Percentiles rank a stretch among this genome's conserved stretches.
phyloP scores from a whole-genome alignment of 352 stramenopile species.

The Phytophthora sansomeana region DNA sequence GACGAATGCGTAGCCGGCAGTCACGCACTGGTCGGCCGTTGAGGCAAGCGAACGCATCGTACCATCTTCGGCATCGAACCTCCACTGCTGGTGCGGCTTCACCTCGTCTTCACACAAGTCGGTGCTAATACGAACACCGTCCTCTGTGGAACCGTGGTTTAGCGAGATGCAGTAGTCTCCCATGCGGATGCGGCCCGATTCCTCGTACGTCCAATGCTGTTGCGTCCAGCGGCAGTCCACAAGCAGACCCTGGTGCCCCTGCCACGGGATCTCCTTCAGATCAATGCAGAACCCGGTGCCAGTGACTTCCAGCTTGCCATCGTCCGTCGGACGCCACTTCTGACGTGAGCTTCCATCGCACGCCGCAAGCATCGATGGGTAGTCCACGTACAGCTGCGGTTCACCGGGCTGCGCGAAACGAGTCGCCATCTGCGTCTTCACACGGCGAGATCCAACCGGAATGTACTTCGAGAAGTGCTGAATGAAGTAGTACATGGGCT shows the following conservation, averaged over 20 bases:
- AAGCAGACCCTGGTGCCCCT: constrained; percentile 66
- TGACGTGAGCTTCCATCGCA: constrained; percentile 81
- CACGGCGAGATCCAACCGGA: constrained; percentile 72
- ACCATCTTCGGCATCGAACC: constrained; percentile 55
- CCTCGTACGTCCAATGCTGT: constrained; percentile 73
- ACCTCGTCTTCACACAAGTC: constrained; percentile 55
- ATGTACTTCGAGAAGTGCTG: constrained; percentile 92
- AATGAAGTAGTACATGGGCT: constrained; percentile 94
- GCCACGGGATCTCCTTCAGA: constrained; percentile 52
- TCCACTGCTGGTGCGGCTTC: constrained; percentile 62
- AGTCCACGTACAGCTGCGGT: constrained; percentile 65
- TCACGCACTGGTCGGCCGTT: constrained; percentile 70
- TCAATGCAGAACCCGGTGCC: constrained; percentile 72
- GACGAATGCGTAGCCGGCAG: constrained; percentile 79
- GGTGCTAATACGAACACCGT: constrained; percentile 60
- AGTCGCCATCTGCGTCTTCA: constrained; percentile 59
- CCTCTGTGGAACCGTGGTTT: constrained; percentile 66
- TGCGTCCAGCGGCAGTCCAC: constrained; percentile 75
- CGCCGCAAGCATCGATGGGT: constrained; percentile 61
- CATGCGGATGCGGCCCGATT: constrained; percentile 61
- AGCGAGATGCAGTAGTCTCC: constrained; percentile 70
- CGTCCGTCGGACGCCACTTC: constrained; percentile 55
- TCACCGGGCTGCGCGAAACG: constrained; percentile 67
- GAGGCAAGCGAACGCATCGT: constrained; percentile 58
- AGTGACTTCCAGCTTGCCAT: constrained; percentile 78